A percentile compares a stretch with the other conserved stretches of the same genome.
These are phyloP conservation scores for Penicillium steckii DNA, from an alignment of 495 filamentous ascomycete genomes.

Conservation along the genomic window DNA sequence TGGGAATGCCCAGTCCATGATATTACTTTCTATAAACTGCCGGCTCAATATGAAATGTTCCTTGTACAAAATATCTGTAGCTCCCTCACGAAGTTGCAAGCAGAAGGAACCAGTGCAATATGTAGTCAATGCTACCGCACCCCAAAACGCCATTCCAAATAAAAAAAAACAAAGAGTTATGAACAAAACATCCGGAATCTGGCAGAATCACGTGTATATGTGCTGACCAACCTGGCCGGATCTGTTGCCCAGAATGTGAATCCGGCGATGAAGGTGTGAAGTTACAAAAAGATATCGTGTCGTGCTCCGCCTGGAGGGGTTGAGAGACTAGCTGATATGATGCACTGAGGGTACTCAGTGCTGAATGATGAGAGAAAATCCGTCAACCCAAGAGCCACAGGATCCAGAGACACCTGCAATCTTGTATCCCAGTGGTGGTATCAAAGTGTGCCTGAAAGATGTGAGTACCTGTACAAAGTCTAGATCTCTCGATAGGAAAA, in stretches of 20 bases:
- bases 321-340: background rate
- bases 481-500: background rate
- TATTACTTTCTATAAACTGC: slow-evolving; percentile 23
- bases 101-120: slow-evolving; percentile 10
- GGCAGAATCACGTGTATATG: slow-evolving; percentile 17
- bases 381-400: slow-evolving; percentile 80
- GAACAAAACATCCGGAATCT: slow-evolving; percentile 12
- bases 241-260: slow-evolving; percentile 4
- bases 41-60: slow-evolving; percentile 21
- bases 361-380: slow-evolving; percentile 82
- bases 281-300: slow-evolving; percentile 3
- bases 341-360: slow-evolving; percentile 40
- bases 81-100: slow-evolving; percentile 1
- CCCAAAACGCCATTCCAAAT: slow-evolving; percentile 15
- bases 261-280: background rate
- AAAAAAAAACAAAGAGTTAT: slow-evolving; percentile 16
- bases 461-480: slow-evolving; percentile 13
- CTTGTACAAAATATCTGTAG: slow-evolving; percentile 21
- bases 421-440: slow-evolving; percentile 86
- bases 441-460: slow-evolving; percentile 70
- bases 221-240: slow-evolving; percentile 11
- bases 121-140: slow-evolving; percentile 13
- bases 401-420: slow-evolving; percentile 86
- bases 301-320: background rate
- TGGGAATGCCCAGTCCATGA: slow-evolving; percentile 4